Conservation (phyloP, 164 flowering plant genomes). For the Buxus sempervirens region DNA sequence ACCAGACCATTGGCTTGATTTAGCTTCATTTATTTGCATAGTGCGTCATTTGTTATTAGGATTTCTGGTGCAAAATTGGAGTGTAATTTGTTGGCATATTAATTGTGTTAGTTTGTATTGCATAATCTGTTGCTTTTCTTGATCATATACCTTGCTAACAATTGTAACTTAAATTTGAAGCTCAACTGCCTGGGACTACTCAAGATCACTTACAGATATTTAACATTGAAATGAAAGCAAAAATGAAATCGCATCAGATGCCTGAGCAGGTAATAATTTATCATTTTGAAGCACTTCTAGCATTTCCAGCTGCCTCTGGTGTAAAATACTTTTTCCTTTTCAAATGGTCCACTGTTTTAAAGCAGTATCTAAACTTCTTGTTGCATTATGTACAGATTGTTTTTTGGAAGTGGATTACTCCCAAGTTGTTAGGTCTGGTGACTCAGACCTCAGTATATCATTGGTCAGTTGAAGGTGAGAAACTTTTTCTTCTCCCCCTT, state of each 20-base stretch:
- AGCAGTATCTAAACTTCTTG: background rate
- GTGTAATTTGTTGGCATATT: background rate
- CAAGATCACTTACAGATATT: conserved; percentile 97
- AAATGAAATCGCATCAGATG: conserved; percentile 96
- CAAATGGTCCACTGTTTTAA: too few relatives aligned
- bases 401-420: conserved; percentile 98
- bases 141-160: conserved; percentile 11
- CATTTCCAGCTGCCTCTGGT: too few relatives aligned
- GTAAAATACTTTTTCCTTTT: too few relatives aligned
- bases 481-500: background rate
- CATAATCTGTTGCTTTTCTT: background rate
- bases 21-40: background rate
- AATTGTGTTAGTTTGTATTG: background rate
- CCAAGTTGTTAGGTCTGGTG: conserved; percentile 84
- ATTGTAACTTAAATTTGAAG: conserved; percentile 41
- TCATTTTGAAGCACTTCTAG: too few relatives aligned
- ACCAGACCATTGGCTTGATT: background rate
- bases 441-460: conserved; percentile 95
- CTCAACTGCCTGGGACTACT: conserved; percentile 93
- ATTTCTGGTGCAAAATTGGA: background rate
- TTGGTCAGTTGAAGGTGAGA: conserved; percentile 92
- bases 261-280: conserved; percentile 76
- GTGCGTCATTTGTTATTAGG: background rate
- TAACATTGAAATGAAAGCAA: conserved; percentile 92
- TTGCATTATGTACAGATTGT: conserved; percentile 49